These are phyloP conservation scores for Penicillium goetzii DNA, from an alignment of 495 filamentous ascomycete species.

Conservation along the genomic window DNA sequence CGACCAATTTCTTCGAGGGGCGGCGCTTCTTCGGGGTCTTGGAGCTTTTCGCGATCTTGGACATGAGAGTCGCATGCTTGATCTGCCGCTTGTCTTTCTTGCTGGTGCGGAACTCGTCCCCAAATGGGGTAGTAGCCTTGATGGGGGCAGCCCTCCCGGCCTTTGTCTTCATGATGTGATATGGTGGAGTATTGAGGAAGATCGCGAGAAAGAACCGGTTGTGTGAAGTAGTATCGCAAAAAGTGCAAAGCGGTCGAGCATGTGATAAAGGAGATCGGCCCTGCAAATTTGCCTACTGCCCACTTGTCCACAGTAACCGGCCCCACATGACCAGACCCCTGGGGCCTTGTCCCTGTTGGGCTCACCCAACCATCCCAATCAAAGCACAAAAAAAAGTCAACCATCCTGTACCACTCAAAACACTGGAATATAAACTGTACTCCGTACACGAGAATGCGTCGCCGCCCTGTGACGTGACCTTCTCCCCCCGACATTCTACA, in stretches of 20 bases:
- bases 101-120: slow-evolving; percentile 59
- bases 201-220: slow-evolving; percentile 20
- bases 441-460: slow-evolving; percentile 14
- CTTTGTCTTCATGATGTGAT: slow-evolving; percentile 26
- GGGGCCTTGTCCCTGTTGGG: slow-evolving; percentile 20
- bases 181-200: slow-evolving; percentile 1
- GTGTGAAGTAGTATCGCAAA: neutral
- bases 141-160: slow-evolving; percentile 33
- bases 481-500: neutral
- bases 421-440: neutral
- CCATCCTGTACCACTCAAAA: slow-evolving; percentile 3
- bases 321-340: slow-evolving; percentile 8
- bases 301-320: slow-evolving; percentile 2
- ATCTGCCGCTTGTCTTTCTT: slow-evolving; percentile 80
- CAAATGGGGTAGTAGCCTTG: slow-evolving; percentile 34
- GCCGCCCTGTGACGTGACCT: slow-evolving; percentile 22
- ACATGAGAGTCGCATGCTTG: slow-evolving; percentile 75
- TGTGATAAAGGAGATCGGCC: slow-evolving; percentile 12
- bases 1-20: slow-evolving; percentile 72
- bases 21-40: slow-evolving; percentile 63
- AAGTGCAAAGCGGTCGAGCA: slow-evolving; percentile 10
- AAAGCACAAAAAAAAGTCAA: slow-evolving; percentile 4
- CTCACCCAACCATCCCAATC: slow-evolving; percentile 13
- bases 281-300: slow-evolving; percentile 7
- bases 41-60: slow-evolving; percentile 68